phyloP scores from a whole-genome alignment of 768 basidiomycete genomes.

The Saitozyma podzolica region DNA sequence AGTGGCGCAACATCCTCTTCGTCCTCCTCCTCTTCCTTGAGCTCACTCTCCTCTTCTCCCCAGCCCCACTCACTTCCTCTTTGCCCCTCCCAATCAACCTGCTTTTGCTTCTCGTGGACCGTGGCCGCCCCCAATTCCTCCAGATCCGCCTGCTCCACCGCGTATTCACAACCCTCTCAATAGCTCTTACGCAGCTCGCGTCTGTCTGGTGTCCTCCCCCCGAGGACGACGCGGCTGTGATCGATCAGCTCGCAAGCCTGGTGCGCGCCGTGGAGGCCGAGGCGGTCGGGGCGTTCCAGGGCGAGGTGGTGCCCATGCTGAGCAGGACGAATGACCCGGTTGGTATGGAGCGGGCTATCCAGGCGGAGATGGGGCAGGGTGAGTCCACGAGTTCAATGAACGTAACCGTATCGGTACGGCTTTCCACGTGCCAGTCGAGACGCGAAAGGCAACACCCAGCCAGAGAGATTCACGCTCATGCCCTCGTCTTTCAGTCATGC shows the following conservation, averaged over 20 bases:
- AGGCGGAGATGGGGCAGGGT: slow-evolving; percentile 23
- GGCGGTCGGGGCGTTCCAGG: slow-evolving; percentile 10
- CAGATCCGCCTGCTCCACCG: slow-evolving; percentile 32
- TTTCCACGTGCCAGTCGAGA: too few relatives aligned
- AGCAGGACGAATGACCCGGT: slow-evolving; percentile 5
- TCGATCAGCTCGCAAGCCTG: slow-evolving; percentile 8
- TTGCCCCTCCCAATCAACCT: slow-evolving; percentile 3
- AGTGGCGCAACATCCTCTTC: slow-evolving; percentile 41
- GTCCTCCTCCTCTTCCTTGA: slow-evolving; percentile 28
- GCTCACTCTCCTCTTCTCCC: slow-evolving; percentile 31
- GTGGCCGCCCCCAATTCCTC: slow-evolving; percentile 18
- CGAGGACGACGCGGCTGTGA: slow-evolving; percentile 2
- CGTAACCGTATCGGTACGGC: too few relatives aligned
- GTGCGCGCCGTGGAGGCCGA: slow-evolving; percentile 20
- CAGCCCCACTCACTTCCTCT: slow-evolving; percentile 20
- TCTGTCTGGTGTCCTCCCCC: slow-evolving; percentile 25
- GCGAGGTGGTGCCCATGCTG: slow-evolving; percentile 16
- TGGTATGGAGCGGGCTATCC: slow-evolving; percentile 11
- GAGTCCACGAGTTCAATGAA: too few relatives aligned
- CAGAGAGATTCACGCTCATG: neutral
- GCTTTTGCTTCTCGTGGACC: neutral
- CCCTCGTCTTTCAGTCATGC: slow-evolving; percentile 21
- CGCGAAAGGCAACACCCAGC: too few relatives aligned
- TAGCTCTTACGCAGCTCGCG: slow-evolving; percentile 38
- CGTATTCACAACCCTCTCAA: slow-evolving; percentile 26